Evolutionary conservation across 2,329 filamentous ascomycete genomes (phyloP).

Genomic region (Moelleriella libera): DNA sequence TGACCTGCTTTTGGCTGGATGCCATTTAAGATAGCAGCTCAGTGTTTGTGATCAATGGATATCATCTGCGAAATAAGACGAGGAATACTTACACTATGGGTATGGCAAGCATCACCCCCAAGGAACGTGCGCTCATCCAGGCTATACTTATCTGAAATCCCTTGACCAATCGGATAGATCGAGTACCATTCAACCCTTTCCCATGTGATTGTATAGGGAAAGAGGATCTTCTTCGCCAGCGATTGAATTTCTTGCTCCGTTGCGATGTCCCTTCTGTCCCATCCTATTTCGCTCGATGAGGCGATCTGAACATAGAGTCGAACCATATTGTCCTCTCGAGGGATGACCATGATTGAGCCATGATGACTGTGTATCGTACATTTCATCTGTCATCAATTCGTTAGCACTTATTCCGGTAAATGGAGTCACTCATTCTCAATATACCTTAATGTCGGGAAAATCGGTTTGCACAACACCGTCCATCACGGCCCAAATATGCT

Average conservation of each 20-base stretch:
- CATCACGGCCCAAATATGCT: slow-evolving; percentile 65
- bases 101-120: slow-evolving; percentile 67
- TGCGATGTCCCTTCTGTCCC: slow-evolving; percentile 47
- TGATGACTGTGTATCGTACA: slow-evolving; percentile 62
- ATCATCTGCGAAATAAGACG: neutral
- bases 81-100: slow-evolving; percentile 46
- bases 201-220: slow-evolving; percentile 54
- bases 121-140: slow-evolving; percentile 58
- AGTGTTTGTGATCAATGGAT: neutral
- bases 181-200: slow-evolving; percentile 61
- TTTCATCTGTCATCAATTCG: slow-evolving; percentile 38
- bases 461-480: slow-evolving; percentile 59
- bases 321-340: slow-evolving; percentile 54
- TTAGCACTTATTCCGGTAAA: slow-evolving; percentile 15
- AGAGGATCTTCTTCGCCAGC: slow-evolving; percentile 49
- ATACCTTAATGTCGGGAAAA: slow-evolving; percentile 63
- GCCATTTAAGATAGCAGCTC: neutral
- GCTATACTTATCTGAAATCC: slow-evolving; percentile 54
- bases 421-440: slow-evolving; percentile 3
- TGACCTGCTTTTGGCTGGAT: slow-evolving; percentile 58
- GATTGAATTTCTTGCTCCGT: slow-evolving; percentile 49
- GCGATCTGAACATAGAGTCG: slow-evolving; percentile 57
- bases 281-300: slow-evolving; percentile 45
- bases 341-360: slow-evolving; percentile 70
- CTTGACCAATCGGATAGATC: slow-evolving; percentile 64